Conservation (phyloP, 2,329 filamentous ascomycete species). For the Aureobasidium mangrovei region DNA sequence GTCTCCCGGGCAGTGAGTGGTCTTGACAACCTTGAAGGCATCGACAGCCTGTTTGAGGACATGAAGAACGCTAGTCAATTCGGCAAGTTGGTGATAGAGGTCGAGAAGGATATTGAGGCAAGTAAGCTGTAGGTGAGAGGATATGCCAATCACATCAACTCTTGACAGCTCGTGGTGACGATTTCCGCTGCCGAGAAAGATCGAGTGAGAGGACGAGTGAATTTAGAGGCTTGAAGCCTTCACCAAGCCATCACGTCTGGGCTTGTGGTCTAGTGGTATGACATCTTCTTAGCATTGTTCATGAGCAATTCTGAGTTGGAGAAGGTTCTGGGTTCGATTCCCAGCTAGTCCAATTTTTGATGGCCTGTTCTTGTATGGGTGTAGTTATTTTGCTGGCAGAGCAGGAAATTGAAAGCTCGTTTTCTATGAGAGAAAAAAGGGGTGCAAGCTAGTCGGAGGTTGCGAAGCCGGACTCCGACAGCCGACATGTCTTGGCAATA, state of each 20-base stretch:
- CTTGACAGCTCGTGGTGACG: constrained; percentile 4
- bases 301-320: constrained; percentile 7
- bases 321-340: constrained; percentile 13
- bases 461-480: not conserved
- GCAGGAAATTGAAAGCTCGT: not conserved
- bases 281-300: constrained; percentile 12
- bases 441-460: not conserved
- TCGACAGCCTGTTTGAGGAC: constrained; percentile 75
- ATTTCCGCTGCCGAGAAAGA: too few relatives aligned
- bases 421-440: not conserved
- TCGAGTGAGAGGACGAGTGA: too few relatives aligned
- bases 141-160: not conserved
- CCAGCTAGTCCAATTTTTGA: constrained; percentile 8
- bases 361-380: not conserved
- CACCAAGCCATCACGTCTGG: not conserved
- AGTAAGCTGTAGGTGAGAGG: constrained; percentile 22
- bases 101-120: constrained; percentile 11
- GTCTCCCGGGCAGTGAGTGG: constrained; percentile 61
- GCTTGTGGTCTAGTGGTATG: constrained; percentile 13
- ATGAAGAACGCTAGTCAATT: constrained; percentile 83
- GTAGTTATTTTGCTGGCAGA: not conserved
- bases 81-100: constrained; percentile 78
- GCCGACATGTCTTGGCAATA: not conserved
- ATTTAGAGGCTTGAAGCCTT: too few relatives aligned
- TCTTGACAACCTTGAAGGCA: constrained; percentile 65